phyloP scores from a whole-genome alignment of 2,329 filamentous ascomycete species.

The Fonsecaea monophora region DNA sequence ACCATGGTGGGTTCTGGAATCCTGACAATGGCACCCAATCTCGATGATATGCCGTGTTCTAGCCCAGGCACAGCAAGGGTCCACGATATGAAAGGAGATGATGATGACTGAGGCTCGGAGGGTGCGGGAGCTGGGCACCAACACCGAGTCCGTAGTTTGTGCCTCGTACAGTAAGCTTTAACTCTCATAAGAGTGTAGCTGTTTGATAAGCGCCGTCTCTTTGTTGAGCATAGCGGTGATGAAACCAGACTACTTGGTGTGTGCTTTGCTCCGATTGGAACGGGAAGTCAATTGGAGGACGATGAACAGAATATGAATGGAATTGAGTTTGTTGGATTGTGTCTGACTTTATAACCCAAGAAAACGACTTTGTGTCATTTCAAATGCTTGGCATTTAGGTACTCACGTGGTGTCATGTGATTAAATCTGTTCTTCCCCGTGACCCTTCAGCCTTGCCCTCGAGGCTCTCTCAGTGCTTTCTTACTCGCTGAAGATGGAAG shows the following conservation, averaged over 20 bases:
- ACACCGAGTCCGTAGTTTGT: neutral
- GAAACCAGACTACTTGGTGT: neutral
- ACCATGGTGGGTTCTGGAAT: constrained; percentile 1
- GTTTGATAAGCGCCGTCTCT: neutral
- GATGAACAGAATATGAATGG: neutral
- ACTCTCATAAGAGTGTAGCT: neutral
- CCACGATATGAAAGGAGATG: neutral
- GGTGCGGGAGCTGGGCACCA: neutral
- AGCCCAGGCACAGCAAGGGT: neutral
- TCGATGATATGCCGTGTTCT: neutral
- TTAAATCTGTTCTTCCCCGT: neutral
- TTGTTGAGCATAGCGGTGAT: neutral
- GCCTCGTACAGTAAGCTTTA: neutral
- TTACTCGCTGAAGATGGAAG: neutral
- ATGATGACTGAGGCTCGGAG: neutral
- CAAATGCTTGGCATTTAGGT: neutral
- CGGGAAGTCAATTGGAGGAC: neutral
- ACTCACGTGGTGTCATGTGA: neutral
- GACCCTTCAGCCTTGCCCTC: neutral
- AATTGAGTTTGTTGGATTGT: neutral
- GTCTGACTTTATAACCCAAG: neutral
- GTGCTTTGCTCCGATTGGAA: constrained; percentile 1
- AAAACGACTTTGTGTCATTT: neutral
- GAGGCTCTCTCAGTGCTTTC: too few relatives aligned
- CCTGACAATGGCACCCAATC: neutral